Base-by-base conservation (phyloP, 2,329 filamentous ascomycete genomes). In the Aschersonia sp. region DNA sequence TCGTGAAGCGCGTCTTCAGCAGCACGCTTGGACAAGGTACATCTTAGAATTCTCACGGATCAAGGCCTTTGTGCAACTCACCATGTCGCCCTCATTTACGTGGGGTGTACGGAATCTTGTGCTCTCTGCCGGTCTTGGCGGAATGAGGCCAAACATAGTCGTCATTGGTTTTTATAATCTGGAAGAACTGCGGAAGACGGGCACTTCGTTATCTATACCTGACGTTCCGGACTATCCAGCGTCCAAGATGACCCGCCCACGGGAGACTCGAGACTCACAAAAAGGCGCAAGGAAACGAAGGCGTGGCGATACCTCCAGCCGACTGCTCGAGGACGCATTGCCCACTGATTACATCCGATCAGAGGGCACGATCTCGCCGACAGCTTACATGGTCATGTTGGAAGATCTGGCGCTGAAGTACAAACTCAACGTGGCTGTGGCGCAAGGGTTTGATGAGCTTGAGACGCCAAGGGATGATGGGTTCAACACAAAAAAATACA, bases 141-240 rank as follows among this genome's bases (percentile, higher is more conserved):
- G 88, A 10, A 94, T 94, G 87, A 71, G 88, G 42, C 88, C 88
- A 0, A 94, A 94, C 53, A 89, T 94, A 52, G 87, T 86, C 10
- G 75, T 94, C 2, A 67, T 89, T 55, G 85, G 84, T 1, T 86
- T 86, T 57, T 88, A 86, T 60, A 88, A 89, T 53, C 75, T 92
- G 58, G 79, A 88, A 45, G 85, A 92, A 50, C 74, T 89, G 31
- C 76, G 85, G 47, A 71, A 72, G 44, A 77, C 78, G 2, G 64
- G 62, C 7, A 75, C 79, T 1, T 61, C 77, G 3, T 62, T 80
- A 7, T 72, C 77, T 29, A 69, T 85, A 3, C 73, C 81, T 0
- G 73, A 72, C 10, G 51, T 67, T 2, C 66, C 70, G 1, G 53
- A 64, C 47, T 63, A 70, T 12, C 58, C 64, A 1, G 57, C 63